Percentiles rank a stretch among this genome's conserved stretches.
Evolutionary conservation across 306 rosid species (phyloP).

Genomic region (Citrullus colocynthis): DNA sequence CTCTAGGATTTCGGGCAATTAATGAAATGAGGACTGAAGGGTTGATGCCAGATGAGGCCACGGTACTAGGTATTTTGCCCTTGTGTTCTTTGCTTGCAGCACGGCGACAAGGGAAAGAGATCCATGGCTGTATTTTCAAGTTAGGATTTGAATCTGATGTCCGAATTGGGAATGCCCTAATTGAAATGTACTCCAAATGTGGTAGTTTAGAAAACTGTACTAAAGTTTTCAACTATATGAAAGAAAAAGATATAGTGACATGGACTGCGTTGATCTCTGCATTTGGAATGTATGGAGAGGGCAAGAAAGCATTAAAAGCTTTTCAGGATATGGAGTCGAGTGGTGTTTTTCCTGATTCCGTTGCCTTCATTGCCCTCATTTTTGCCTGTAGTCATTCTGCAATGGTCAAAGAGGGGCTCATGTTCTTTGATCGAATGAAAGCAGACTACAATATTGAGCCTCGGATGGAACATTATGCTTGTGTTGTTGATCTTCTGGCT

Average conservation of each 20-base stretch:
- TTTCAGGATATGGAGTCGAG: slow-evolving; percentile 40
- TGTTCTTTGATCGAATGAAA: slow-evolving; percentile 46
- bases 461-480: slow-evolving; percentile 39
- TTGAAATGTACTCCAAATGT: slow-evolving; percentile 64
- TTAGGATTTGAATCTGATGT: slow-evolving; percentile 30
- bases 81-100: slow-evolving; percentile 19
- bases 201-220: slow-evolving; percentile 38
- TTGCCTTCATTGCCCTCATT: slow-evolving; percentile 44
- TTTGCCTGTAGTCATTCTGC: slow-evolving; percentile 62
- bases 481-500: slow-evolving; percentile 54
- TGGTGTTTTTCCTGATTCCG: slow-evolving; percentile 37
- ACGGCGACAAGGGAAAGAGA: slow-evolving; percentile 35
- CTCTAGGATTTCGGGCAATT: slow-evolving; percentile 11
- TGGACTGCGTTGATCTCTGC: slow-evolving; percentile 58
- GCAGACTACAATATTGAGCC: slow-evolving; percentile 41
- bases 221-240: slow-evolving; percentile 31
- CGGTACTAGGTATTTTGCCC: slow-evolving; percentile 22
- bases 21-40: slow-evolving; percentile 18
- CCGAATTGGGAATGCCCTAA: slow-evolving; percentile 48
- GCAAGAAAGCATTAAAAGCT: slow-evolving; percentile 34
- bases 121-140: slow-evolving; percentile 39
- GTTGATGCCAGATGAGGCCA: slow-evolving; percentile 21
- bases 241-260: slow-evolving; percentile 40
- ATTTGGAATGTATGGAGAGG: slow-evolving; percentile 56
- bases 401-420: slow-evolving; percentile 50